phyloP scores from a whole-genome alignment of 2,329 filamentous ascomycete genomes.

The Alternaria atra region DNA sequence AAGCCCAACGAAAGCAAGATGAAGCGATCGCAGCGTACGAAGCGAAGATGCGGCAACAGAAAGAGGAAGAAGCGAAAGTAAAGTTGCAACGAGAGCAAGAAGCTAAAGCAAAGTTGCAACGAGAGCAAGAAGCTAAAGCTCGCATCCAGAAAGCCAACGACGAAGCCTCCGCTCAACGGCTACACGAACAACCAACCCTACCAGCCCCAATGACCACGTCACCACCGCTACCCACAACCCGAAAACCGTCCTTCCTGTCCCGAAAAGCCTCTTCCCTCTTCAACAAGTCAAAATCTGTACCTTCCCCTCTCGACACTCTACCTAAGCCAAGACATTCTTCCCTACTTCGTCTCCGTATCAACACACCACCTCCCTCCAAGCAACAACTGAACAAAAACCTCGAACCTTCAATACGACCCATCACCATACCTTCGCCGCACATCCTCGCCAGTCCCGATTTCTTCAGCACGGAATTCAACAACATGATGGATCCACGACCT shows the following conservation, averaged over 20 bases:
- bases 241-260: constrained; percentile 13
- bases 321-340: constrained; percentile 22
- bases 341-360: constrained; percentile 26
- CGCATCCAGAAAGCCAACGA: neutral
- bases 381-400: neutral
- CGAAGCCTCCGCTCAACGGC: neutral
- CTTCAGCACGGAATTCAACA: constrained; percentile 5
- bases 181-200: constrained; percentile 6
- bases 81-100: constrained; percentile 4
- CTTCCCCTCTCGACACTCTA: constrained; percentile 2
- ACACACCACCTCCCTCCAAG: constrained; percentile 12
- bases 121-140: constrained; percentile 6
- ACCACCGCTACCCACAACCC: constrained; percentile 2
- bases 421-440: neutral
- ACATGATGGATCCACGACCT: neutral
- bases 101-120: constrained; percentile 1
- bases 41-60: constrained; percentile 14
- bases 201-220: constrained; percentile 4
- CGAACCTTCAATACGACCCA: neutral
- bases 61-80: constrained; percentile 16
- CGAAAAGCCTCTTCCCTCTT: constrained; percentile 21
- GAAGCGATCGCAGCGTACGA: constrained; percentile 16
- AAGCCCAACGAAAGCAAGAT: constrained; percentile 9
- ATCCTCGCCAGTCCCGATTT: constrained; percentile 13
- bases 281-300: constrained; percentile 6